These are phyloP conservation scores for Moesziomyces parantarcticus DNA, from an alignment of 1,284 basidiomycete genomes.

Conservation along the genomic window DNA sequence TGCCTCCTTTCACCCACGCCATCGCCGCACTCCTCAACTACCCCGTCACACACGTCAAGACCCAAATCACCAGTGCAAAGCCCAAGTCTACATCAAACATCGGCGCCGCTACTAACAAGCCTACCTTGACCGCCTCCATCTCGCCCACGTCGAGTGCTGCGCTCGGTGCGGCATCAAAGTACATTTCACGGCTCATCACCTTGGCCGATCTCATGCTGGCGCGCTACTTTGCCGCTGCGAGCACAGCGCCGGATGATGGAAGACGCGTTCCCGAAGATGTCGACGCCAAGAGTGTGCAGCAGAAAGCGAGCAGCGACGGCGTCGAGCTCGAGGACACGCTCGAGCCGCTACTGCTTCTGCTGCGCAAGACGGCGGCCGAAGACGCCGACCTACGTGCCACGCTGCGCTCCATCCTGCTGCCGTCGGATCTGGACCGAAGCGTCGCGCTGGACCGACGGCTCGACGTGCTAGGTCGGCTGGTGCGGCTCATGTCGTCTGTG, in stretches of 20 bases:
- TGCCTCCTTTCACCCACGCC: slow-evolving; percentile 56
- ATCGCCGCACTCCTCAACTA: slow-evolving; percentile 60
- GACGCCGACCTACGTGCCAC: slow-evolving; percentile 24
- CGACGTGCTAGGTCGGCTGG: slow-evolving; percentile 48
- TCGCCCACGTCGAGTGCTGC: slow-evolving; percentile 25
- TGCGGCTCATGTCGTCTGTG: slow-evolving; percentile 54
- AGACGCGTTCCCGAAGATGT: slow-evolving; percentile 35
- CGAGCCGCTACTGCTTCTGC: slow-evolving; percentile 49
- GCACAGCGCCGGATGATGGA: slow-evolving; percentile 5
- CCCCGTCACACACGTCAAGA: slow-evolving; percentile 34
- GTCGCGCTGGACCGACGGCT: slow-evolving; percentile 42
- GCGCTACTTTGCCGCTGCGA: slow-evolving; percentile 29
- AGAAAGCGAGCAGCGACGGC: slow-evolving; percentile 33
- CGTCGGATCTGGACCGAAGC: slow-evolving; percentile 46
- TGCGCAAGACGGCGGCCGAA: slow-evolving; percentile 51
- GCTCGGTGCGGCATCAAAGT: slow-evolving; percentile 18
- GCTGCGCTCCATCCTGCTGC: slow-evolving; percentile 34
- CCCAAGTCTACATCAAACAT: not conserved
- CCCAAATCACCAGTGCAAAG: slow-evolving; percentile 4
- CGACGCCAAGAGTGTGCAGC: slow-evolving; percentile 31
- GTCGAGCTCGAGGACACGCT: slow-evolving; percentile 52
- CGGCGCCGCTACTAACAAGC: not conserved
- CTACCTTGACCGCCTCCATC: slow-evolving; percentile 13
- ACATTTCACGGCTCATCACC: slow-evolving; percentile 25
- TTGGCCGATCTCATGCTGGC: slow-evolving; percentile 38